Percentiles rank a stretch among this genome's conserved stretches.
phyloP scores from a whole-genome alignment of 2,329 filamentous ascomycete genomes.

The Magnaporthiopsis rhizophila region DNA sequence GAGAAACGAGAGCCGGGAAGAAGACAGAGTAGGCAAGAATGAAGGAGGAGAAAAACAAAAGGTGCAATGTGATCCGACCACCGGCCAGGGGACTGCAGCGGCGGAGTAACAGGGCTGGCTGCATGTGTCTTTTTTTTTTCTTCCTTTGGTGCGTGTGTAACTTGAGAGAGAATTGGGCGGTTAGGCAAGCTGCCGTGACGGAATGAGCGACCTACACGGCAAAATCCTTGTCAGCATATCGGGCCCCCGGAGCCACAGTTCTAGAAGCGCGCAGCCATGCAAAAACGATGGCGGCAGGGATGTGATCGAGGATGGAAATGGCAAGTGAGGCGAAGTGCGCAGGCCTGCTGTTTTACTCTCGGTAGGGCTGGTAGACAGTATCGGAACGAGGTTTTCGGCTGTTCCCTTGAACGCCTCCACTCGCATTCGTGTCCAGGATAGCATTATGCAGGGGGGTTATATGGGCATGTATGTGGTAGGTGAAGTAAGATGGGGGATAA shows the following conservation, averaged over 20 bases:
- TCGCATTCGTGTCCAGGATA: neutral
- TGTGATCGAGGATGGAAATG: neutral
- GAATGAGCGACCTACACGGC: slow-evolving; percentile 5
- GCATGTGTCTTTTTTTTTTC: neutral
- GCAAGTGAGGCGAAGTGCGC: neutral
- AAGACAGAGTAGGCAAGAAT: neutral
- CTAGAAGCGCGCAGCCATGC: neutral
- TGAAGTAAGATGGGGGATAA: neutral
- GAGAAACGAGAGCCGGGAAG: neutral
- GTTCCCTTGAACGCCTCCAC: neutral
- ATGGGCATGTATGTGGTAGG: neutral
- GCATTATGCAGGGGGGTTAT: neutral
- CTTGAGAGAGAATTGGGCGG: neutral
- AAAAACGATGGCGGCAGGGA: neutral
- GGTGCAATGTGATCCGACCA: neutral
- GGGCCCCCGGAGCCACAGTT: neutral
- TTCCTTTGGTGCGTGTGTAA: neutral
- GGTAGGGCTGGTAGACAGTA: neutral
- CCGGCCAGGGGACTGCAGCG: neutral
- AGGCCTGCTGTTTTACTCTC: neutral
- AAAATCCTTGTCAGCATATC: slow-evolving; percentile 5
- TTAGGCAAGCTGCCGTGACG: slow-evolving; percentile 3
- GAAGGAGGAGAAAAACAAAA: neutral
- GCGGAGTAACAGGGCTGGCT: too few species aligned
- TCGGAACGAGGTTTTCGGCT: neutral